A percentile compares a stretch with the other conserved stretches of the same genome.
Evolutionary conservation across 148 eudicot genomes (phyloP).

Genomic region (Polygonum maritimum): DNA sequence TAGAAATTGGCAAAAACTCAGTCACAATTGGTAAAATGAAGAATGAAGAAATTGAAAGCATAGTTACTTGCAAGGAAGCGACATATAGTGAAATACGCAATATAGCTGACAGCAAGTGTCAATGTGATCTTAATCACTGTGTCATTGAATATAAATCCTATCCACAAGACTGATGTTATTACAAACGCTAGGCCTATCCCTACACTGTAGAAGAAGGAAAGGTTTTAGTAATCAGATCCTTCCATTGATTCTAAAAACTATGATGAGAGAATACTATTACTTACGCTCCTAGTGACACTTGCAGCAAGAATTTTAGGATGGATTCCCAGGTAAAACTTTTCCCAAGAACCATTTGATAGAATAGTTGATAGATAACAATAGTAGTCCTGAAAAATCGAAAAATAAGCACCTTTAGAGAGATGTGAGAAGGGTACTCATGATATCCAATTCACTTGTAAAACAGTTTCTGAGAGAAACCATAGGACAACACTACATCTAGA

Average conservation of each 20-base stretch:
- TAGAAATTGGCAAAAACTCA: background rate
- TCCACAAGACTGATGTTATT: slow-evolving; percentile 59
- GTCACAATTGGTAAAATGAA: background rate
- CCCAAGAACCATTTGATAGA: background rate
- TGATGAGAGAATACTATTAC: slow-evolving; percentile 19
- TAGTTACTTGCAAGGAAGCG: slow-evolving; percentile 13
- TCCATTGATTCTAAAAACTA: background rate
- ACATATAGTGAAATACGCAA: slow-evolving; percentile 87
- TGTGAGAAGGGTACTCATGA: background rate
- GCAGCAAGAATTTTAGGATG: slow-evolving; percentile 45
- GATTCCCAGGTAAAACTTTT: background rate
- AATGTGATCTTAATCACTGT: slow-evolving; percentile 83
- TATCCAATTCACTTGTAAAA: background rate
- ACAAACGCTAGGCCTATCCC: slow-evolving; percentile 89
- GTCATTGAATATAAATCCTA: slow-evolving; percentile 90
- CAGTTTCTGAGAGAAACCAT: background rate
- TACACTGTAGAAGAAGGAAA: slow-evolving; percentile 36
- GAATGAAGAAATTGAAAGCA: background rate
- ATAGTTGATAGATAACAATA: slow-evolving; percentile 83
- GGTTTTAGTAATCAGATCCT: slow-evolving; percentile 2
- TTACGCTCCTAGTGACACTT: slow-evolving; percentile 92
- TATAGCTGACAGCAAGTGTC: slow-evolving; percentile 92
- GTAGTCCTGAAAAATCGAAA: slow-evolving; percentile 56
- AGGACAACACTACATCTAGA: background rate
- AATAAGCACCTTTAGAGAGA: slow-evolving; percentile 1